These are phyloP conservation scores for Didymella arachidicola DNA, from an alignment of 2,329 filamentous ascomycete species.

Conservation along the genomic window DNA sequence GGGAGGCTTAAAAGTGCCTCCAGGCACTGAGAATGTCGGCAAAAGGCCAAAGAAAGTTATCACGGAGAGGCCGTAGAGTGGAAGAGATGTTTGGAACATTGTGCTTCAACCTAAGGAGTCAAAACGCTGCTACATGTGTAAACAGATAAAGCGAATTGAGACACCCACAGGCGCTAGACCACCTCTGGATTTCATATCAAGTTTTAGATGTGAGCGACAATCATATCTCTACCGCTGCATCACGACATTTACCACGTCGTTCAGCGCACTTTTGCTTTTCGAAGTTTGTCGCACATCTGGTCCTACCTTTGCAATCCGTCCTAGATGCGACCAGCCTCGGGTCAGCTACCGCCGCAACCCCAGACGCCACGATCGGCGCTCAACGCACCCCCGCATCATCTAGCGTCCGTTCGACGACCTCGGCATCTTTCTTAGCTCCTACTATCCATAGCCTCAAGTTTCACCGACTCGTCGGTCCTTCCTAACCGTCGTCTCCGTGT, in stretches of 20 bases:
- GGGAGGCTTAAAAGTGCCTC: conserved; percentile 72
- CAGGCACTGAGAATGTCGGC: conserved; percentile 45
- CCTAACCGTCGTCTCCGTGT: not conserved
- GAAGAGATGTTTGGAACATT: not conserved
- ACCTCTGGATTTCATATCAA: not conserved
- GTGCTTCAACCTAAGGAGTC: too few species aligned
- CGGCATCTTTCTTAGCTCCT: conserved; percentile 25
- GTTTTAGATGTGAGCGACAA: not conserved
- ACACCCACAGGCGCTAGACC: not conserved
- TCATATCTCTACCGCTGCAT: not conserved
- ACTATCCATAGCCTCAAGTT: not conserved
- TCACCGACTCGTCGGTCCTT: not conserved
- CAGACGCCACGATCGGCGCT: conserved; percentile 15
- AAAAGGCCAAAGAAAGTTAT: conserved; percentile 34
- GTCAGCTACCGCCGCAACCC: conserved; percentile 9
- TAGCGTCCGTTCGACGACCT: conserved; percentile 28
- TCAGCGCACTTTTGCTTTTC: too few species aligned
- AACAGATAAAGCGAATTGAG: not conserved
- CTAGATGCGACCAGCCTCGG: conserved; percentile 4
- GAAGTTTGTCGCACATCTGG: too few species aligned
- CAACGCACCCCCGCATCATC: conserved; percentile 26
- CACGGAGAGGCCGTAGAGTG: not conserved
- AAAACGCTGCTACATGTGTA: not conserved
- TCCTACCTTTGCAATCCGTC: not conserved
- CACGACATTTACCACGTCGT: not conserved